Base-by-base conservation (phyloP, 345 rosid genomes). In the Arabis alpina region DNA sequence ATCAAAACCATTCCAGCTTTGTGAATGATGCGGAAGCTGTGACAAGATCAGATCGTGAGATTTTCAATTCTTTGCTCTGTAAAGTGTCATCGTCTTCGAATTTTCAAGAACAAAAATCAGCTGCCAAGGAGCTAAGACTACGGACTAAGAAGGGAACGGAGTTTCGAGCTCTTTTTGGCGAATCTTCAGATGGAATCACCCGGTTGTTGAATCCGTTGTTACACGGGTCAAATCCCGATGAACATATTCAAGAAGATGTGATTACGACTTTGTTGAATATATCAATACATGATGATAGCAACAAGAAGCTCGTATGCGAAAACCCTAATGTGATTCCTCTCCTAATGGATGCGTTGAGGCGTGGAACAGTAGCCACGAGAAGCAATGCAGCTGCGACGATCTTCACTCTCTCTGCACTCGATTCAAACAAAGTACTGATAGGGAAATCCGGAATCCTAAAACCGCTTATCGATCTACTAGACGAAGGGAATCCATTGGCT, bases 371-470 rank as follows among this genome's bases (percentile, higher is more conserved):
- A 5, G 86, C 87, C 37, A 88, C 96, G 0, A 89, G 85, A 66
- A 85, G 96, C 73, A 94, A 94, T 68, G 95, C 99, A 25, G 99
- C 99, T 25, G 99, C 99, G 0, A 82, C 98, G 2, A 76, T 94
- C 50, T 94, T 94, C 66, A 91, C 99, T 9, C 64, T 94, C 23
- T 84, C 99, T 2, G 96, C 99, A 6, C 90, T 89, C 4, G 97
- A 94, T 76, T 81, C 95, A 6, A 94, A 91, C 69, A 94, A 94
- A 80, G 64, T 57, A 49, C 87, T 89, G 23, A 83, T 94, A 23
- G 99, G 98, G 8, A 88, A 83, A 69, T 80, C 87, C 0, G 96
- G 95, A 55, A 89, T 90, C 43, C 19, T 94, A 19, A 86, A 79
- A 68, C 98, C 92, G 47, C 95, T 94, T 6, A 59, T 91, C 11